A percentile compares a stretch with the other conserved stretches of the same genome.
phyloP scores from a whole-genome alignment of 768 basidiomycete species.

The Leccinum variicolor region DNA sequence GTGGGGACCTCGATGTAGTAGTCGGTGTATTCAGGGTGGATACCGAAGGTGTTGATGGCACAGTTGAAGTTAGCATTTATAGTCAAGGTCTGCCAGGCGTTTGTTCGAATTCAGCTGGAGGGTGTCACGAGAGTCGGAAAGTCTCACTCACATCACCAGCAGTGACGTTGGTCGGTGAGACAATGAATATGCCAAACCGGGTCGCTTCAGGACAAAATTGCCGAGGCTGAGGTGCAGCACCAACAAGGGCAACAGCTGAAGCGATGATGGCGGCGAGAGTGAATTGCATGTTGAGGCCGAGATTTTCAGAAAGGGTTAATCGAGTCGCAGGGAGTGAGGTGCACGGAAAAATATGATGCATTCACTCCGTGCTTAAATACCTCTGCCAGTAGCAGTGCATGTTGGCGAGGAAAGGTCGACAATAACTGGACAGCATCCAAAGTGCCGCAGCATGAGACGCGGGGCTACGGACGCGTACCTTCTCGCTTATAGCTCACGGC shows the following conservation, averaged over 20 bases:
- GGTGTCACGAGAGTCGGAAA: background rate
- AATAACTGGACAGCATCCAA: background rate
- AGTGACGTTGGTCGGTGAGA: slow-evolving; percentile 21
- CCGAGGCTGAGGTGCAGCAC: slow-evolving; percentile 20
- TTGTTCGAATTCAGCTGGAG: slow-evolving; percentile 1
- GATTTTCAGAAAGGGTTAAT: background rate
- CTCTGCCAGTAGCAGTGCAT: background rate
- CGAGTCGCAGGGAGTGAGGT: background rate
- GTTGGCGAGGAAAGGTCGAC: background rate
- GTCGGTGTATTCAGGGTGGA: slow-evolving; percentile 26
- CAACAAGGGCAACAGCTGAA: slow-evolving; percentile 12
- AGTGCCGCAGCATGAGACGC: no score
- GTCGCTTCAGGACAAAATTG: slow-evolving; percentile 21
- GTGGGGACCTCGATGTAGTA: slow-evolving; percentile 33
- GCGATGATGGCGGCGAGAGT: slow-evolving; percentile 10
- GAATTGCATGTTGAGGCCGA: background rate
- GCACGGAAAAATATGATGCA: background rate
- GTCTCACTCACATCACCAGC: slow-evolving; percentile 23
- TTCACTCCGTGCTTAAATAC: slow-evolving; percentile 12
- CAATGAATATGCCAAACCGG: slow-evolving; percentile 13
- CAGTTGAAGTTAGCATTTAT: slow-evolving; percentile 26
- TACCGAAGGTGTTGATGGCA: slow-evolving; percentile 17
- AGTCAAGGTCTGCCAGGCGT: slow-evolving; percentile 16
- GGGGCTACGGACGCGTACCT: no score
- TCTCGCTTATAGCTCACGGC: no score